Evolutionary conservation across 192 early-diverging fungal species (phyloP).

Genomic region (Coemansia sp.): DNA sequence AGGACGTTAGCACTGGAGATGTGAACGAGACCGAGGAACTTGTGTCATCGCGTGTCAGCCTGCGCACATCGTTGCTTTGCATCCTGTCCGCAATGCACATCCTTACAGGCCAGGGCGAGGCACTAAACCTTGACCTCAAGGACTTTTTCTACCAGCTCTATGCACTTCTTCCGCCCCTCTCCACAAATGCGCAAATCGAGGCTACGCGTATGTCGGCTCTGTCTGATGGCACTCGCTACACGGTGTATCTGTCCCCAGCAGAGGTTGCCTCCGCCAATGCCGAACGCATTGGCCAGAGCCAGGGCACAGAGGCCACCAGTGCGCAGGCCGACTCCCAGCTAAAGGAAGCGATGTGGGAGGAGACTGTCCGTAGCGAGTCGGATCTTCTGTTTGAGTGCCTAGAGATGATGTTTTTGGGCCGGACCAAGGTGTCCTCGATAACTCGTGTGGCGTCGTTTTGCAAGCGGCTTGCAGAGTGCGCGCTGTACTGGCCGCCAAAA

Average conservation of each 20-base stretch:
- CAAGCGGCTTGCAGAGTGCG: constrained; percentile 75
- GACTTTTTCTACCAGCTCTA: constrained; percentile 91
- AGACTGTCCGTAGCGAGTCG: constrained; percentile 64
- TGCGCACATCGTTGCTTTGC: constrained; percentile 79
- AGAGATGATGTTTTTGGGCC: constrained; percentile 84
- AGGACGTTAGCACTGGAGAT: constrained; percentile 37
- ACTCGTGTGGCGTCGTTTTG: constrained; percentile 83
- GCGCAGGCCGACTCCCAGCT: constrained; percentile 20
- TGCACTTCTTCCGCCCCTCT: constrained; percentile 68
- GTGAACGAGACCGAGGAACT: constrained; percentile 32
- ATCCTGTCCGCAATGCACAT: constrained; percentile 87
- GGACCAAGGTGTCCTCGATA: constrained; percentile 69
- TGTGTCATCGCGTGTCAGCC: constrained; percentile 48
- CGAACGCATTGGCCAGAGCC: constrained; percentile 8
- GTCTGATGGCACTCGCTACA: constrained; percentile 52
- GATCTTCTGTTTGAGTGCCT: constrained; percentile 82
- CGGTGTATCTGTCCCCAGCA: constrained; percentile 42
- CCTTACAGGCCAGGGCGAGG: constrained; percentile 88
- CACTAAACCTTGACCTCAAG: constrained; percentile 87
- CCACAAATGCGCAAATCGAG: constrained; percentile 66
- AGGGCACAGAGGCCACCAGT: neutral
- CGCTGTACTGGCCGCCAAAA: constrained; percentile 76
- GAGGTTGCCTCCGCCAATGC: constrained; percentile 40
- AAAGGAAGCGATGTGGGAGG: constrained; percentile 50
- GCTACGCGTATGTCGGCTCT: constrained; percentile 51